Percentiles rank a stretch among this genome's conserved stretches.
phyloP scores from a whole-genome alignment of 192 early-diverging fungal genomes.

The Backusella westeae region DNA sequence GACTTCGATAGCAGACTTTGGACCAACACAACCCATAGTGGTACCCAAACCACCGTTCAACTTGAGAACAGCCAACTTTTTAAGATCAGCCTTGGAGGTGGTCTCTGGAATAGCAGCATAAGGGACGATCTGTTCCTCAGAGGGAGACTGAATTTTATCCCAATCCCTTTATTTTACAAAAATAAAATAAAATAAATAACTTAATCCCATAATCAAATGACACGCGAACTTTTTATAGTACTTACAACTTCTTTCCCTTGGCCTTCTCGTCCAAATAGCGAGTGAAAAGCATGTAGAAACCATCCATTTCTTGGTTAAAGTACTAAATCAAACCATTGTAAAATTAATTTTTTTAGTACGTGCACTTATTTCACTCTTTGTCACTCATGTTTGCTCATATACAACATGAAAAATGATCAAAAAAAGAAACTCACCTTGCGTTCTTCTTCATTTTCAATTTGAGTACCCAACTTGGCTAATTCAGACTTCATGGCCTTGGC shows the following conservation, averaged over 20 bases:
- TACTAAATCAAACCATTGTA: conserved; percentile 32
- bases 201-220: background rate
- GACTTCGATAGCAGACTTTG: conserved; percentile 98
- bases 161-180: conserved; percentile 66
- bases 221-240: background rate
- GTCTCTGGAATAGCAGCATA: conserved; percentile 70
- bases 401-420: background rate
- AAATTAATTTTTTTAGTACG: background rate
- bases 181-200: conserved; percentile 4
- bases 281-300: conserved; percentile 78
- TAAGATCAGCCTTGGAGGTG: conserved; percentile 58
- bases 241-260: conserved; percentile 77
- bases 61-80: conserved; percentile 97
- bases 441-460: conserved; percentile 55
- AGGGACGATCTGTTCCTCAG: conserved; percentile 78
- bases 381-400: background rate
- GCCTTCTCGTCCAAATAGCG: conserved; percentile 83
- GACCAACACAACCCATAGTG: conserved; percentile 98
- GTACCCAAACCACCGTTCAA: conserved; percentile 98
- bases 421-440: conserved; percentile 47
- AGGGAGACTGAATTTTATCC: conserved; percentile 92
- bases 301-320: conserved; percentile 82
- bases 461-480: conserved; percentile 59
- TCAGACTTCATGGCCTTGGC: conserved; percentile 77
- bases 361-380: background rate